A percentile compares a stretch with the other conserved stretches of the same genome.
These are phyloP conservation scores for Podaxis sp. DNA, from an alignment of 768 basidiomycete genomes.

Conservation along the genomic window DNA sequence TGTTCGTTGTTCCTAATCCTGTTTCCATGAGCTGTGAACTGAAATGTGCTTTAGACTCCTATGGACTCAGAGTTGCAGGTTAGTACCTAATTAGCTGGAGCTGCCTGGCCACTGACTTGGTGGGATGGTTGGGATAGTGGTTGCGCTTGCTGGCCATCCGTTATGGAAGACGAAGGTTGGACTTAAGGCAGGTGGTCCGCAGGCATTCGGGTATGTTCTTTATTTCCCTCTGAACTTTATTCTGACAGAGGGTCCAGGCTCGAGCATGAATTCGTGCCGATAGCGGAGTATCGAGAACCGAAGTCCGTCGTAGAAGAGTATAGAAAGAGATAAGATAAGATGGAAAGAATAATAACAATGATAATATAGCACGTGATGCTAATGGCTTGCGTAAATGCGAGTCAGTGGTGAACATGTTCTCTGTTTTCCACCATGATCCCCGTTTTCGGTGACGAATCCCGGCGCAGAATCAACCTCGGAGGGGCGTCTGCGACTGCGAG, in stretches of 20 bases:
- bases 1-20: conserved; percentile 16
- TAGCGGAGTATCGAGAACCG: conserved; percentile 41
- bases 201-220: conserved; percentile 46
- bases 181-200: conserved; percentile 48
- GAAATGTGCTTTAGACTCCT: conserved; percentile 33
- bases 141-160: conserved; percentile 44
- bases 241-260: conserved; percentile 16
- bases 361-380: background rate
- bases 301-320: conserved; percentile 46
- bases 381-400: conserved; percentile 4
- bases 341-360: background rate
- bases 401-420: background rate
- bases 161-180: conserved; percentile 52
- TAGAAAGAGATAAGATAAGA: background rate
- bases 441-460: conserved; percentile 49
- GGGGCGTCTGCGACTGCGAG: conserved; percentile 53
- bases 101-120: background rate
- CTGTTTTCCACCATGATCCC: conserved; percentile 26
- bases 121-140: conserved; percentile 19
- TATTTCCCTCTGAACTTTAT: background rate
- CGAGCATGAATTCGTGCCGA: conserved; percentile 32
- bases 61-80: conserved; percentile 60
- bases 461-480: conserved; percentile 75
- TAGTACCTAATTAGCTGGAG: conserved; percentile 18
- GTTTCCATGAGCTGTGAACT: background rate